A percentile compares a stretch with the other conserved stretches of the same genome.
These are phyloP conservation scores for Bretschneidera sinensis DNA, from an alignment of 345 rosid genomes.

Conservation along the genomic window DNA sequence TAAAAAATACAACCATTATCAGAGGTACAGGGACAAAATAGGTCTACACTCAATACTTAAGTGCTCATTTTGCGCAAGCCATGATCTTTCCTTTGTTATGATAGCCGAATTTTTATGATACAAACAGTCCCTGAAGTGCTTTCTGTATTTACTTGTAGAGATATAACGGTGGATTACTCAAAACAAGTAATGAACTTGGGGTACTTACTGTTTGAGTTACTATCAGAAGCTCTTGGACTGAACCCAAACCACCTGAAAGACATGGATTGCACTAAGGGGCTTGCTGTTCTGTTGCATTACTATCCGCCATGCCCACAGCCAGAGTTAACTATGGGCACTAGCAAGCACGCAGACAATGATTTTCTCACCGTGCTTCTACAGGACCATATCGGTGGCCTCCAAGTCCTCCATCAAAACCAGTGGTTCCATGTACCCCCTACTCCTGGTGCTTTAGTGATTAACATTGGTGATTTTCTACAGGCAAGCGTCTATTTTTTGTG, in stretches of 20 bases:
- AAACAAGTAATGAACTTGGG: conserved; percentile 39
- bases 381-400: conserved; percentile 62
- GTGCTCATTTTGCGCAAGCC: no score
- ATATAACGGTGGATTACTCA: conserved; percentile 36
- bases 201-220: conserved; percentile 35
- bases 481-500: no score
- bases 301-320: conserved; percentile 61
- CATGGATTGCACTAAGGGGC: conserved; percentile 37
- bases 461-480: conserved; percentile 40
- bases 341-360: conserved; percentile 39
- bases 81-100: no score
- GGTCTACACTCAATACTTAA: no score
- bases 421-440: conserved; percentile 51
- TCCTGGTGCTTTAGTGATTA: conserved; percentile 48
- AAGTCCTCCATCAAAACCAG: conserved; percentile 37
- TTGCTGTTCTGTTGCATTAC: conserved; percentile 36
- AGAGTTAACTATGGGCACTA: conserved; percentile 40
- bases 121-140: no score
- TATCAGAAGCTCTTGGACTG: conserved; percentile 54
- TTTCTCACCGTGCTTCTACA: conserved; percentile 58
- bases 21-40: no score
- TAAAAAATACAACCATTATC: no score
- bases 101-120: no score
- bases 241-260: conserved; percentile 32
- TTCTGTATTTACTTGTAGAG: conserved; percentile 17